Conservation (phyloP, 805 yeast genomes). For the Blastobotrys peoriensis region DNA sequence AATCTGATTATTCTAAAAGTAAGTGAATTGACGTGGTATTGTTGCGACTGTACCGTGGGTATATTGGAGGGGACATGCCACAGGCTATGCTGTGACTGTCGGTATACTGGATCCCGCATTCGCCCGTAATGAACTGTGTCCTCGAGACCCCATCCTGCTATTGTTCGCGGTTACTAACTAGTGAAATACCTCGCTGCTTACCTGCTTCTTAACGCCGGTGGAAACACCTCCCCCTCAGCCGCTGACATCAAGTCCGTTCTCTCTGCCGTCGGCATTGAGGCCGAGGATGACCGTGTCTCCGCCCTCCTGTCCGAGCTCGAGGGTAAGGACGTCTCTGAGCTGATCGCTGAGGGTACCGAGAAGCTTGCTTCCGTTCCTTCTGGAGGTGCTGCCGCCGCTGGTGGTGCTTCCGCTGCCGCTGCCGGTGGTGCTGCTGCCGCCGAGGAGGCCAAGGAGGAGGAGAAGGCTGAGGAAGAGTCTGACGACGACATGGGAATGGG, state of each 20-base stretch:
- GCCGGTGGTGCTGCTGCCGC: conserved; percentile 66
- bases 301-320: conserved; percentile 77
- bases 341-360: conserved; percentile 90
- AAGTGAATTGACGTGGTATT: conserved; percentile 6
- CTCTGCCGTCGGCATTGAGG: conserved; percentile 93
- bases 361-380: conserved; percentile 97
- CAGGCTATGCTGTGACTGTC: too few relatives aligned
- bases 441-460: conserved; percentile 67
- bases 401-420: conserved; percentile 65
- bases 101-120: too few relatives aligned
- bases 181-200: conserved; percentile 99
- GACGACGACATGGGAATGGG: conserved; percentile 48
- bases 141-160: background rate
- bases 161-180: conserved; percentile 10
- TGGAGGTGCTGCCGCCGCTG: conserved; percentile 93
- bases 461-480: conserved; percentile 44
- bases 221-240: conserved; percentile 90
- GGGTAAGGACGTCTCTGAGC: conserved; percentile 86
- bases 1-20: conserved; percentile 19
- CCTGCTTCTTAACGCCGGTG: conserved; percentile 96
- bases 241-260: conserved; percentile 83
- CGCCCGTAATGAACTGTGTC: background rate
- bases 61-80: too few relatives aligned
- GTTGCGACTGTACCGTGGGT: too few relatives aligned
- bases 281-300: conserved; percentile 81